Evolutionary conservation across 1,139 yeast species (phyloP).

Genomic region (Yamadazyma pseudoaaseri): DNA sequence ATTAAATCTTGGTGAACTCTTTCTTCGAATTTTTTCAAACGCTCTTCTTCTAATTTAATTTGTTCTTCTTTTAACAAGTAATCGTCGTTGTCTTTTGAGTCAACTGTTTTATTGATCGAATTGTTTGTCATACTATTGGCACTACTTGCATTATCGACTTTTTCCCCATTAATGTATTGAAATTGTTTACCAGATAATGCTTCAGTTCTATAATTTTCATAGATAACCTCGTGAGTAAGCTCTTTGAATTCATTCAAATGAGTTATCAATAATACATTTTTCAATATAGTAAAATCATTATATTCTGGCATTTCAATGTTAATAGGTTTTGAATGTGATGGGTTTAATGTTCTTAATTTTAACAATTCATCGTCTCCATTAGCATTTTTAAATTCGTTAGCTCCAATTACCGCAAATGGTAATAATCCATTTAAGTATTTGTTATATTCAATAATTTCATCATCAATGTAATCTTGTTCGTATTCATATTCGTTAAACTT

Average conservation of each 20-base stretch:
- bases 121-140: constrained; percentile 3
- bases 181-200: constrained; percentile 52
- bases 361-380: constrained; percentile 35
- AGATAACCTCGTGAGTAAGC: constrained; percentile 61
- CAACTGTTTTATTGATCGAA: constrained; percentile 3
- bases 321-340: constrained; percentile 36
- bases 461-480: constrained; percentile 48
- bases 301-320: constrained; percentile 54
- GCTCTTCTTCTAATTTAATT: constrained; percentile 75
- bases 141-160: constrained; percentile 10
- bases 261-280: constrained; percentile 70
- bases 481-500: constrained; percentile 50
- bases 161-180: constrained; percentile 32
- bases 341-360: constrained; percentile 39
- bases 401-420: constrained; percentile 46
- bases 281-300: constrained; percentile 65
- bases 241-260: constrained; percentile 77
- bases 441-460: constrained; percentile 49
- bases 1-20: constrained; percentile 88
- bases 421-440: constrained; percentile 41
- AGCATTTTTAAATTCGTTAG: constrained; percentile 38
- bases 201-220: constrained; percentile 73
- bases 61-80: constrained; percentile 76
- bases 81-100: constrained; percentile 32
- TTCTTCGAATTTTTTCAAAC: constrained; percentile 75